Evolutionary conservation across 441 rosid species (phyloP).

Genomic region (Pelargonium citronellum): DNA sequence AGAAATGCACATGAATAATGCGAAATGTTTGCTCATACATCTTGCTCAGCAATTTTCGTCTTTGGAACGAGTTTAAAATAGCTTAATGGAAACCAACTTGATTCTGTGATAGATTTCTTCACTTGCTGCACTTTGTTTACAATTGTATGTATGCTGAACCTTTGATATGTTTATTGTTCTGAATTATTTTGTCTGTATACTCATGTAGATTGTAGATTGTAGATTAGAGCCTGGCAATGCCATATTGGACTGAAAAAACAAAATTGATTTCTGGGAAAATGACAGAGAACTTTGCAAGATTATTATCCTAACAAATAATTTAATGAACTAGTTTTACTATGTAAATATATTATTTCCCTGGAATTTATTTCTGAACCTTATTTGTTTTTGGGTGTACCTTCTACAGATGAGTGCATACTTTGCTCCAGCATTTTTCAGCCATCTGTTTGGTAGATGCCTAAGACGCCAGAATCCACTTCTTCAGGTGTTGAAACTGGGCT

Average conservation of each 20-base stretch:
- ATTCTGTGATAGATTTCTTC: neutral
- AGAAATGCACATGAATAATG: no score
- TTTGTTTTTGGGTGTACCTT: conserved; percentile 9
- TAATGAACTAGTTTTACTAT: neutral
- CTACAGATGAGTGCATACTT: conserved; percentile 87
- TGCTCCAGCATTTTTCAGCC: conserved; percentile 89
- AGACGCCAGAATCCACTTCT: conserved; percentile 56
- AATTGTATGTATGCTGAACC: neutral
- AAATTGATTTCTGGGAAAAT: neutral
- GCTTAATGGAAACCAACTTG: neutral
- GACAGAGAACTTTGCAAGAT: neutral
- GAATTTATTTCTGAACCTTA: neutral
- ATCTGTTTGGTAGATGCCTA: conserved; percentile 76
- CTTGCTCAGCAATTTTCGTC: no score
- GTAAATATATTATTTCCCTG: neutral
- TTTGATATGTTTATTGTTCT: neutral
- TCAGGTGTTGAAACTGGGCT: conserved; percentile 59
- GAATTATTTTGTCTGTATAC: neutral
- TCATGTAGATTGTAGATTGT: neutral
- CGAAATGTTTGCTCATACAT: no score
- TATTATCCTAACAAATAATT: neutral
- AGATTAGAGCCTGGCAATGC: no score
- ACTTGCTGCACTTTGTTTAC: neutral
- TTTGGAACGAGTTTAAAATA: no score
- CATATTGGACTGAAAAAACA: no score